Base-by-base conservation (phyloP, 2,329 filamentous ascomycete genomes). In the Trichoderma atroviride region DNA sequence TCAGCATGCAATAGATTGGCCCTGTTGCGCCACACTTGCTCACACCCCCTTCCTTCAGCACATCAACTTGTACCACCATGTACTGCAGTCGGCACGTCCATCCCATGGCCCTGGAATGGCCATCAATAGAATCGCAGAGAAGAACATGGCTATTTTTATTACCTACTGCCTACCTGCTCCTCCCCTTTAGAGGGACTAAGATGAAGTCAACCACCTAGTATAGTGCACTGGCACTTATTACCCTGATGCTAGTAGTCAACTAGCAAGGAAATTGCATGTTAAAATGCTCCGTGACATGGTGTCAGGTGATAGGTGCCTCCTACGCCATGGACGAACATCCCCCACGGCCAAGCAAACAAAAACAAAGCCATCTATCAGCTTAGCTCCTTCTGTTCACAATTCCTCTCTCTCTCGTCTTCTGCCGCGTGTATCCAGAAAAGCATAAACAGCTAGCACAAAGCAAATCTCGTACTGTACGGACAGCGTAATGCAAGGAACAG, bases 251-350 rank as follows among this genome's bases (percentile, higher is more conserved):
- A 27, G 24, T 43, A n/a, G 37, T 19, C 13, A 16, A 24, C 22
- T 50, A 50, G n/a, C 11, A 24, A 50, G 47, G 19, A 50, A 50
- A 50, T 50, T 50, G 4, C 33, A 35, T 5, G 33, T 35, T 35
- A n/a, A 61, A 61, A 50, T 13, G 19, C 50, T 55, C 50, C 50
- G 63, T 67, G 63, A 67, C 55, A 50, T 24, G 55, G 57, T 55
- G 65, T 70, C 69, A 70, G 57, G 65, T 70, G 69, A 70, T 67
- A 37, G 55, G 31, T 63, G 69, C 69, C 69, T 69, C 69, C 58
- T 70, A 70, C 69, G 69, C 69, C 69, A 70, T 70, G 27, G 37
- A 65, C 60, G 52, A 24, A 22, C 6, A 5, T 50, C 56, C 55
- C 57, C 60, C 67, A 53, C 52, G 59, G 59, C 67, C 58, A 69